Percentiles rank a stretch among this genome's conserved stretches.
Evolutionary conservation across 1,139 yeast species (phyloP).

Genomic region (Suhomyces terraborum): DNA sequence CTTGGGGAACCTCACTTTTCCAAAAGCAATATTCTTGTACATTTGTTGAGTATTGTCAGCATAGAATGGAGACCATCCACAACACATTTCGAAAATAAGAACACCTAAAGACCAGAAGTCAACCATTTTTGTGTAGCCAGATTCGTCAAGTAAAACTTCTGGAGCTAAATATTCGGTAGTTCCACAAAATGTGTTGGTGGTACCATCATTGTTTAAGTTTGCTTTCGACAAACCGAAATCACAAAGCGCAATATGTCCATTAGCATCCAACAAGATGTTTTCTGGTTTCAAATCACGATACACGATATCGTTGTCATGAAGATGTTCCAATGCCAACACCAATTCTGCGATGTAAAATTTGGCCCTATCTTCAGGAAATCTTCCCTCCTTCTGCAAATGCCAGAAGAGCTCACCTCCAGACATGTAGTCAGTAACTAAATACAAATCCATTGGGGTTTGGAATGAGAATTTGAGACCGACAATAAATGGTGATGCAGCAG

Average conservation of each 20-base stretch:
- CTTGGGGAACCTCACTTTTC: conserved; percentile 94
- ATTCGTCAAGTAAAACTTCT: conserved; percentile 76
- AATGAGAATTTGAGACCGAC: conserved; percentile 94
- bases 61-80: conserved; percentile 99
- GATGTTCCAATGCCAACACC: conserved; percentile 85
- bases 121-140: conserved; percentile 84
- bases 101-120: conserved; percentile 88
- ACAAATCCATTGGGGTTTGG: conserved; percentile 90
- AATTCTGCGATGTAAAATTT: conserved; percentile 95
- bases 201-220: conserved; percentile 80
- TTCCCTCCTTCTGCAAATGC: conserved; percentile 96
- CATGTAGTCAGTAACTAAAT: conserved; percentile 95
- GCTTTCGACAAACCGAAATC: conserved; percentile 97
- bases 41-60: conserved; percentile 97
- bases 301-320: conserved; percentile 90
- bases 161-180: conserved; percentile 92
- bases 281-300: conserved; percentile 96
- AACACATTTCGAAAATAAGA: conserved; percentile 83
- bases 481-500: conserved; percentile 84
- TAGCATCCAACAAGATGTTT: conserved; percentile 88
- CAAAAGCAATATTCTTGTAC: conserved; percentile 98
- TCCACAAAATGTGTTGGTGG: conserved; percentile 96
- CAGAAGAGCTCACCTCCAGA: conserved; percentile 97
- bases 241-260: conserved; percentile 95
- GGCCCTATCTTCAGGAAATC: conserved; percentile 89